Conservation (phyloP, 768 basidiomycete species). For the Phanerochaete carnosa region DNA sequence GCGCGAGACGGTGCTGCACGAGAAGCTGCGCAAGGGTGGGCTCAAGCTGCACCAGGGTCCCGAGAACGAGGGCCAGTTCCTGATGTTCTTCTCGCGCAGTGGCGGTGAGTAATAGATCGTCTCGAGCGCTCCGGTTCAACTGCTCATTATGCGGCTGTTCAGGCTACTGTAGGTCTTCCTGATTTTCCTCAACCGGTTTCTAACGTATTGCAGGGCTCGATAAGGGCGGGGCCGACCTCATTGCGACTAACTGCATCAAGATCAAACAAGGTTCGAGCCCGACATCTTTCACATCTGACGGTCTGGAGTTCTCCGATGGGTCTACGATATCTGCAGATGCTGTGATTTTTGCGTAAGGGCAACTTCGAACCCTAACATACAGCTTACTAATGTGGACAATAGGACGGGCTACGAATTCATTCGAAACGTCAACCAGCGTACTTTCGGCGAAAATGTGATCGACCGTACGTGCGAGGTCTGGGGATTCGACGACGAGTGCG, state of each 20-base stretch:
- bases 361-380: neutral
- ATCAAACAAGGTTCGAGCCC: slow-evolving; percentile 18
- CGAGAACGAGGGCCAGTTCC: slow-evolving; percentile 29
- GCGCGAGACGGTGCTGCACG: slow-evolving; percentile 31
- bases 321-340: slow-evolving; percentile 25
- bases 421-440: slow-evolving; percentile 23
- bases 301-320: slow-evolving; percentile 26
- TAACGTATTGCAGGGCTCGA: slow-evolving; percentile 13
- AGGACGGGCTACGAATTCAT: slow-evolving; percentile 33
- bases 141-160: neutral
- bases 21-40: slow-evolving; percentile 33
- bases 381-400: neutral
- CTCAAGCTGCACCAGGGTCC: slow-evolving; percentile 32
- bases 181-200: neutral
- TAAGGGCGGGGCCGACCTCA: slow-evolving; percentile 18
- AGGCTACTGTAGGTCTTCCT: slow-evolving; percentile 14
- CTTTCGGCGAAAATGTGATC: slow-evolving; percentile 37
- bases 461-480: slow-evolving; percentile 29
- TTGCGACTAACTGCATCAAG: slow-evolving; percentile 15
- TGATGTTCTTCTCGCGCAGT: slow-evolving; percentile 26
- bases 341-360: slow-evolving; percentile 28
- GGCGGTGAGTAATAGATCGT: slow-evolving; percentile 27
- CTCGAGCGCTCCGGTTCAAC: neutral
- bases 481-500: slow-evolving; percentile 42
- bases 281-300: slow-evolving; percentile 6